Evolutionary conservation across 176 grass and related monocot species (phyloP).

Genomic region (Musa beccarii): DNA sequence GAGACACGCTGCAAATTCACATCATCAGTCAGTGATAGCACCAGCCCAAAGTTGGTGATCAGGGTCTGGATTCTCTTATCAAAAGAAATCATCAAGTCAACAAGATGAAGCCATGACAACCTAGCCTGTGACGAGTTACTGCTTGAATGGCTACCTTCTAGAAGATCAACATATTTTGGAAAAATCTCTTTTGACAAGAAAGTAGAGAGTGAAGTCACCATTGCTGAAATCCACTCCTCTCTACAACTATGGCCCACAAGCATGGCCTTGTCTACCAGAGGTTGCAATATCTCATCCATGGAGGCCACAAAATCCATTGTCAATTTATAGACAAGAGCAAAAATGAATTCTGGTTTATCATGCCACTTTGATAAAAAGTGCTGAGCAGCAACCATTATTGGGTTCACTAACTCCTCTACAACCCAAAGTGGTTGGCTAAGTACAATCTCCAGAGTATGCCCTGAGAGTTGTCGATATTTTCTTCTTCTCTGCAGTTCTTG

Average conservation of each 20-base stretch:
- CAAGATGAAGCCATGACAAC: slow-evolving; percentile 70
- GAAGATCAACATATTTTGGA: slow-evolving; percentile 59
- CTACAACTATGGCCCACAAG: slow-evolving; percentile 92
- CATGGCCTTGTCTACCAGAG: slow-evolving; percentile 83
- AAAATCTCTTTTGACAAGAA: slow-evolving; percentile 84
- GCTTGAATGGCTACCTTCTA: slow-evolving; percentile 35
- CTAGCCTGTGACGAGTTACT: slow-evolving; percentile 28
- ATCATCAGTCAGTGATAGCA: slow-evolving; percentile 63
- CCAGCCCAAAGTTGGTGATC: slow-evolving; percentile 46
- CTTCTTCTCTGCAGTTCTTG: slow-evolving; percentile 79
- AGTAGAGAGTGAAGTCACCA: slow-evolving; percentile 58
- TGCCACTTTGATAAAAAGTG: slow-evolving; percentile 81
- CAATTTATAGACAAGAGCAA: slow-evolving; percentile 88
- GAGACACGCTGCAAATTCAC: slow-evolving; percentile 68
- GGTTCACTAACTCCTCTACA: slow-evolving; percentile 89
- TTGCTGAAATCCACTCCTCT: slow-evolving; percentile 85
- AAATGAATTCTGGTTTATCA: slow-evolving; percentile 82
- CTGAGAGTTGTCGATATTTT: slow-evolving; percentile 69
- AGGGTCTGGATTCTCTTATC: slow-evolving; percentile 75
- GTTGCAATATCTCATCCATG: slow-evolving; percentile 88
- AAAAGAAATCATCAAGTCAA: slow-evolving; percentile 93
- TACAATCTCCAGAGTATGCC: slow-evolving; percentile 50
- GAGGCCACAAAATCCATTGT: slow-evolving; percentile 75
- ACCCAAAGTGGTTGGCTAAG: slow-evolving; percentile 72
- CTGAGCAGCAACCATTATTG: slow-evolving; percentile 52